Base-by-base conservation (phyloP, 306 rosid species). In the Dicorynia guianensis region DNA sequence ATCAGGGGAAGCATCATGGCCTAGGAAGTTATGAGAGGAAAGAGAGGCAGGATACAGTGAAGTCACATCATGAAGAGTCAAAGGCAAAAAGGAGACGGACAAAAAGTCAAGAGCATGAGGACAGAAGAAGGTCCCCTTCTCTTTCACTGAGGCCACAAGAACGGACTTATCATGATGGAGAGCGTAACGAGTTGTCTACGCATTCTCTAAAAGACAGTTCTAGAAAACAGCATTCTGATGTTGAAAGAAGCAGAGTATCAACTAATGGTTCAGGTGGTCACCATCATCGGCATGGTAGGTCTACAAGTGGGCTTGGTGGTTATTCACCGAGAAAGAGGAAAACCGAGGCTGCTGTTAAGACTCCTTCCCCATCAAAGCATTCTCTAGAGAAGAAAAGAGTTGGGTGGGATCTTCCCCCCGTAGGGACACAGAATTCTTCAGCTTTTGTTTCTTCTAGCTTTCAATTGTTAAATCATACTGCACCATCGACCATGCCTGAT, bases 321-420 rank as follows among this genome's bases (percentile, higher is more conserved):
- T 95, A 95, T 87, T 95, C 99, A 33, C 97, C 97, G 0, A 87
- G 99, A 85, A 95, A 92, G 93, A 88, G 97, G 82, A 90, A 86
- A 82, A 78, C 89, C 56, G 97, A 92, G 76, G 82, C 92, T 80
- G 93, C 90, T 77, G 79, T 79, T 61, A 92, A 81, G 84, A 92
- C 97, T 70, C 93, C 96, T 79, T 85, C 98, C 50, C 96, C 97
- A 69, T 79, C 92, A 17, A 72, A 81, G 82, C 83, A 67, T 75
- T 85, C 92, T 64, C 61, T 77, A 15, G 96, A 90, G 79, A 92
- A 86, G 86, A 95, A 86, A 84, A 88, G 81, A 42, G 96, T 89
- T 67, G 93, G 84, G 68, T 95, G 96, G 98, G 98, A 92, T 82
- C 88, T 84, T 15, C 86, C 84, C 64, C 92, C 92, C 15, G 63